Base-by-base conservation (phyloP, 2,329 filamentous ascomycete species). In the Aspergillus awamori region DNA sequence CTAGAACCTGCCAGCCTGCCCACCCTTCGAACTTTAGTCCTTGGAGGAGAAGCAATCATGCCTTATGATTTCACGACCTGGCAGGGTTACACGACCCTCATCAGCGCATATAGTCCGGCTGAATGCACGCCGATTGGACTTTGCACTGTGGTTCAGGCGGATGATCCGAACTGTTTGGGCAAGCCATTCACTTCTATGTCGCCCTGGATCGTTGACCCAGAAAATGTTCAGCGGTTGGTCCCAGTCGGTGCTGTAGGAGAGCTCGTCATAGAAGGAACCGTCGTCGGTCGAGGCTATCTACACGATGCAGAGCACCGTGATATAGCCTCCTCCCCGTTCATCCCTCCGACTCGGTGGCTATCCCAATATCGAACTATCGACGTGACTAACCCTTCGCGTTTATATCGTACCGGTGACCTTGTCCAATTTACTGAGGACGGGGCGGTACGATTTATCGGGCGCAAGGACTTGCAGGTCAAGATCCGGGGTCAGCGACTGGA, bases 401-500 rank as follows among this genome's bases (percentile, higher is more conserved):
- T 28, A 7, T 28, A 28, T 28, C 26, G 26, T 6, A 28, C 26
- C 26, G 26, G 26, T 7, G 26, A 28, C 26, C 26, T 28, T 5
- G 26, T 28, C 5, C 26, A 28, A 28, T 28, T 7, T 28, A 28
- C 26, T 7, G 26, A 28, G 26, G 26, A 28, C 26, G 26, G 26
- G 26, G 6, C 26, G 26, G 26, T 28, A 28, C 26, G 26, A 28
- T 28, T 28, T 28, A 28, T 74, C 2, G 73, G 72, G 1, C 67
- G 74, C 39, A 75, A 71, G 51, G 74, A 76, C 48, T 59, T 61
- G 11, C 73, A 77, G 52, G 67, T 76, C 30, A 76, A 76, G 57
- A 53, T 76, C 4, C 67, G 68, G 39, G 74, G 74, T 3, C 74
- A 74, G 56, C 67, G 72, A 8, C 61, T 77, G 11, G 74, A 76